These are phyloP conservation scores for Colletotrichum echinochloae DNA, from an alignment of 2,329 filamentous ascomycete species.

Conservation along the genomic window DNA sequence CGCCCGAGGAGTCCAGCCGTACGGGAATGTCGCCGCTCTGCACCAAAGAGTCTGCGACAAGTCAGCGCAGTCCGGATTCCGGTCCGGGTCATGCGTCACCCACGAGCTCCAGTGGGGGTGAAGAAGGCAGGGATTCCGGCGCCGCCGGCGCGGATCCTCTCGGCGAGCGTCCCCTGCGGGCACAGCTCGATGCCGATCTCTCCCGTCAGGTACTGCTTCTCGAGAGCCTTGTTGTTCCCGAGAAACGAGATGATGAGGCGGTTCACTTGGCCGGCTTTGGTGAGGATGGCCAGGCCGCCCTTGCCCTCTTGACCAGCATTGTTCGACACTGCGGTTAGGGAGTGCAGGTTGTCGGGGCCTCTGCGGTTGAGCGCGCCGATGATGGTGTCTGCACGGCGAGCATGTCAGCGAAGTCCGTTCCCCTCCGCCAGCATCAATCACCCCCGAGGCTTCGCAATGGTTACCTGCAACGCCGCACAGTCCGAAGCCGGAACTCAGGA, in stretches of 20 bases:
- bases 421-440: background rate
- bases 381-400: constrained; percentile 68
- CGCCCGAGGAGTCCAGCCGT: constrained; percentile 68
- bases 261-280: constrained; percentile 76
- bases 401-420: background rate
- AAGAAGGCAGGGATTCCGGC: constrained; percentile 86
- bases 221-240: constrained; percentile 81
- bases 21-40: constrained; percentile 77
- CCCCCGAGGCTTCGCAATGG: constrained; percentile 44
- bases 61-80: background rate
- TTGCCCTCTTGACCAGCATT: constrained; percentile 79
- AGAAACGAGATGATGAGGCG: constrained; percentile 81
- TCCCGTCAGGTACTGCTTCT: constrained; percentile 80
- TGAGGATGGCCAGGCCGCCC: constrained; percentile 76
- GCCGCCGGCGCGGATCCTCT: constrained; percentile 78
- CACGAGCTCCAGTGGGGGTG: constrained; percentile 78
- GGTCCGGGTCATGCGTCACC: constrained; percentile 44
- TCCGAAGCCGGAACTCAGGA: constrained; percentile 85
- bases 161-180: constrained; percentile 80
- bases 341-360: constrained; percentile 70
- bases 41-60: constrained; percentile 67
- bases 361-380: constrained; percentile 75
- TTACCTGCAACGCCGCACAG: constrained; percentile 79
- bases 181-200: constrained; percentile 81
- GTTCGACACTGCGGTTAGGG: constrained; percentile 82